A percentile compares a stretch with the other conserved stretches of the same genome.
Conservation (phyloP, 1,284 basidiomycete genomes). For the Erythrobasidium hasegawianum region DNA sequence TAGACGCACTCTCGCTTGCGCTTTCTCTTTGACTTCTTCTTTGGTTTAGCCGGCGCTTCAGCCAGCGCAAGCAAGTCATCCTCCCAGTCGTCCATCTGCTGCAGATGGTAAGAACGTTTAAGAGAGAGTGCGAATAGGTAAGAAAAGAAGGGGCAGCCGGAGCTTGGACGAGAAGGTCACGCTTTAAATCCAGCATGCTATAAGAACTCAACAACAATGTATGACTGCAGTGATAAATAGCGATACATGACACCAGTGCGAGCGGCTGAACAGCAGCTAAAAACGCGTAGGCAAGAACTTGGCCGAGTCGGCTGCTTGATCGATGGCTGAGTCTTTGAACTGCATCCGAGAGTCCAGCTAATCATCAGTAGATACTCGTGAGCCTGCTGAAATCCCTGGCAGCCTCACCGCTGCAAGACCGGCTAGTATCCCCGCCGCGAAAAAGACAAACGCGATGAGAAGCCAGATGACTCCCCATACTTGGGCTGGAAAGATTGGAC, state of each 20-base stretch:
- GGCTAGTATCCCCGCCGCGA: conserved; percentile 73
- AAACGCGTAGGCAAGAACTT: conserved; percentile 40
- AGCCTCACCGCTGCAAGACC: conserved; percentile 33
- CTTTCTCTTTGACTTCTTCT: conserved; percentile 21
- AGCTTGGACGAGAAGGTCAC: too few species aligned
- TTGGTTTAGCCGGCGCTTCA: conserved; percentile 26
- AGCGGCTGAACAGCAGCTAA: not conserved
- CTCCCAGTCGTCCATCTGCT: conserved; percentile 34
- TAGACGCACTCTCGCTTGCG: conserved; percentile 26
- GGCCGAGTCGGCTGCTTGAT: conserved; percentile 34
- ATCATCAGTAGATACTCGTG: not conserved
- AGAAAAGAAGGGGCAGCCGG: not conserved
- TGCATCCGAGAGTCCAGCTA: conserved; percentile 56
- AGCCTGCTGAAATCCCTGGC: not conserved
- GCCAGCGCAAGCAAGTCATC: conserved; percentile 34
- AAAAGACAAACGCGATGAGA: conserved; percentile 72
- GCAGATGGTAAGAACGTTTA: not conserved
- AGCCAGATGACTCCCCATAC: conserved; percentile 78
- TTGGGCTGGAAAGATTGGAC: conserved; percentile 46
- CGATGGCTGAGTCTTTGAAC: conserved; percentile 62
- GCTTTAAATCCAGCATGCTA: too few species aligned
- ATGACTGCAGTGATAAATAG: too few species aligned
- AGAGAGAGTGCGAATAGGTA: not conserved
- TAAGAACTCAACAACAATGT: too few species aligned
- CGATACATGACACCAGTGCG: too few species aligned